Percentiles rank a stretch among this genome's conserved stretches.
Evolutionary conservation across 1,284 basidiomycete species (phyloP).

Genomic region (Puccinia coronata): DNA sequence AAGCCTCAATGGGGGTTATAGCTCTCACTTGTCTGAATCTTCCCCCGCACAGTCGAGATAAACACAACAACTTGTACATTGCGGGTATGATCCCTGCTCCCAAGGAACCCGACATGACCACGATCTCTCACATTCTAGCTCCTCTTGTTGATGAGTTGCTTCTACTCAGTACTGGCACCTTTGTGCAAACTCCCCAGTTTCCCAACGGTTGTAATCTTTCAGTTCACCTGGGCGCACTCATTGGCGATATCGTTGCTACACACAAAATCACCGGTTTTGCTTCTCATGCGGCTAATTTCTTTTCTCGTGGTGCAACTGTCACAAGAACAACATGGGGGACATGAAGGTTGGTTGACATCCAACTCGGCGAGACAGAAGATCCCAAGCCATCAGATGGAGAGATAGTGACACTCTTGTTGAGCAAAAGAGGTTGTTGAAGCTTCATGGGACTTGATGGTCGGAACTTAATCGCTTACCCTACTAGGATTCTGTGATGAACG

Average conservation of each 20-base stretch:
- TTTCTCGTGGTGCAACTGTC: conserved; percentile 6
- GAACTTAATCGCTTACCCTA: no score
- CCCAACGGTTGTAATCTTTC: background rate
- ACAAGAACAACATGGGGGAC: background rate
- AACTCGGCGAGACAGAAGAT: no score
- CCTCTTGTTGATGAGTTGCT: background rate
- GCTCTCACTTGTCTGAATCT: conserved; percentile 37
- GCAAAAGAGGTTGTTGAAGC: no score
- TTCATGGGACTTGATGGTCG: no score
- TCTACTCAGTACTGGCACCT: background rate
- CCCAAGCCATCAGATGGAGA: no score
- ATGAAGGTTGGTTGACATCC: no score
- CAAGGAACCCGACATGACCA: background rate
- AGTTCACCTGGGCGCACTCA: background rate
- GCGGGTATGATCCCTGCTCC: conserved; percentile 9
- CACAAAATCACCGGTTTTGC: conserved; percentile 13
- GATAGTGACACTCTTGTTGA: no score
- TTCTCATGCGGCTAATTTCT: conserved; percentile 4
- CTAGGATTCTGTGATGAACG: no score
- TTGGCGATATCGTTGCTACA: background rate
- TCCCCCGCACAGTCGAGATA: background rate
- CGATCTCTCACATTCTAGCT: conserved; percentile 17
- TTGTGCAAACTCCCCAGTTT: background rate
- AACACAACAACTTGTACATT: background rate
- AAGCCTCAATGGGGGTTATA: conserved; percentile 6